Percentiles rank a stretch among this genome's conserved stretches.
These are phyloP conservation scores for Aspergillus piperis DNA, from an alignment of 2,329 filamentous ascomycete genomes.

Conservation along the genomic window DNA sequence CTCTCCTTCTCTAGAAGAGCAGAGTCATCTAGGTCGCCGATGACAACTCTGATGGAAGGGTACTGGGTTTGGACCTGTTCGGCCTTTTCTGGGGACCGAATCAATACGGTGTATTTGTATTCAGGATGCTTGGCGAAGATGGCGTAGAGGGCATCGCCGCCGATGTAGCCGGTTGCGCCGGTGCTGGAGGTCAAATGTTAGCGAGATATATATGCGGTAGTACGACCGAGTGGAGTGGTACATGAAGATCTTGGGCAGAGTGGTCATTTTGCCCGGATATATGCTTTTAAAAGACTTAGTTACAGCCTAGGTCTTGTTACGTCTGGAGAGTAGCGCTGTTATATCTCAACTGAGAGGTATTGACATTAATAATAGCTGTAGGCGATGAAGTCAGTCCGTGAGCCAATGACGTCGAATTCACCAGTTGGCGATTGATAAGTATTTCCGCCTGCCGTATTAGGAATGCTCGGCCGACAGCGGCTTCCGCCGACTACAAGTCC, in stretches of 20 bases:
- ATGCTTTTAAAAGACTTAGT: no score
- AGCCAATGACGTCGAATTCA: neutral
- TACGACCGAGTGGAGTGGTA: neutral
- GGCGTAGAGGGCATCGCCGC: slow-evolving; percentile 50
- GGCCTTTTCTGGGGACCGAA: slow-evolving; percentile 43
- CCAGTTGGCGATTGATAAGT: neutral
- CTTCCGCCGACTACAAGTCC: neutral
- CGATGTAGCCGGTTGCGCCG: slow-evolving; percentile 52
- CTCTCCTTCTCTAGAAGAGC: neutral
- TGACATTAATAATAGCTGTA: neutral
- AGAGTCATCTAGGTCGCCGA: slow-evolving; percentile 46
- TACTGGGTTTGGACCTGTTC: slow-evolving; percentile 41
- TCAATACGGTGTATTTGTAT: slow-evolving; percentile 40
- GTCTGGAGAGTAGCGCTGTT: neutral
- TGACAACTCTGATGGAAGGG: slow-evolving; percentile 52
- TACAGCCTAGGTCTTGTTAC: neutral
- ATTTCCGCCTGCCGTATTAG: neutral
- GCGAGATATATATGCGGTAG: neutral
- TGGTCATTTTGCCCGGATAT: neutral
- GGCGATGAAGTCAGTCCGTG: neutral
- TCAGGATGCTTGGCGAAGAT: slow-evolving; percentile 44
- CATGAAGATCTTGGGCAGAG: slow-evolving; percentile 5
- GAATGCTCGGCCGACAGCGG: slow-evolving; percentile 2
- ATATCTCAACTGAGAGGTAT: neutral
- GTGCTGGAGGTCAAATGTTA: slow-evolving; percentile 23